A percentile compares a stretch with the other conserved stretches of the same genome.
Conservation (phyloP, 2,329 filamentous ascomycete genomes). For the Calonectria leucothoes region DNA sequence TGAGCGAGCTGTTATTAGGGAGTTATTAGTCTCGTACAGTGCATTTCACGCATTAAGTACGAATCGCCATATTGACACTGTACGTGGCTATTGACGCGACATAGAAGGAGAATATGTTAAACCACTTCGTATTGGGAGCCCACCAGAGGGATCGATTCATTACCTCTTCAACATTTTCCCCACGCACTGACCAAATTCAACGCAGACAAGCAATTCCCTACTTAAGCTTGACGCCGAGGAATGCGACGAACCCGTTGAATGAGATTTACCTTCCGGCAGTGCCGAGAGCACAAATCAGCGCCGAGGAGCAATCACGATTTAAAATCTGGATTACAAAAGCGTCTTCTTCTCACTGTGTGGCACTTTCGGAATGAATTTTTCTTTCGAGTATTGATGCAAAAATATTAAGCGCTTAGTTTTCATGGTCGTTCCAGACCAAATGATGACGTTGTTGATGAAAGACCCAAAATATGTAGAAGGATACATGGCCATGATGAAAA, state of each 20-base stretch:
- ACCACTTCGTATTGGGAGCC: background rate
- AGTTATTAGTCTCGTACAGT: background rate
- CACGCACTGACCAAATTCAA: background rate
- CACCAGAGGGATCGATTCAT: background rate
- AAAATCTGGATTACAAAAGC: background rate
- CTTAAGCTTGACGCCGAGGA: background rate
- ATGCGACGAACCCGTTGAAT: background rate
- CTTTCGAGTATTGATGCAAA: background rate
- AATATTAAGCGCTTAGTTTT: conserved; percentile 3
- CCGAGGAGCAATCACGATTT: background rate
- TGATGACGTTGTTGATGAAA: background rate
- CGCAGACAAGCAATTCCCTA: no score
- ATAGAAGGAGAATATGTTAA: background rate
- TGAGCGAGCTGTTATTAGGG: no score
- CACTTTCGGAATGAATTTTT: background rate
- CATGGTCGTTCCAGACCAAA: background rate
- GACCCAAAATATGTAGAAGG: conserved; percentile 26
- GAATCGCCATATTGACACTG: background rate
- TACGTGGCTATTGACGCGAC: background rate
- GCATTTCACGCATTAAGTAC: background rate
- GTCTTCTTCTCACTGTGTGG: no score
- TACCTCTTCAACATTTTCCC: no score
- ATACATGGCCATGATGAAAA: conserved; percentile 36
- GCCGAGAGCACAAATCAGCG: background rate
- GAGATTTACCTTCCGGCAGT: conserved; percentile 9